These are phyloP conservation scores for Esteya vermicola DNA, from an alignment of 2,329 filamentous ascomycete species.

Conservation along the genomic window DNA sequence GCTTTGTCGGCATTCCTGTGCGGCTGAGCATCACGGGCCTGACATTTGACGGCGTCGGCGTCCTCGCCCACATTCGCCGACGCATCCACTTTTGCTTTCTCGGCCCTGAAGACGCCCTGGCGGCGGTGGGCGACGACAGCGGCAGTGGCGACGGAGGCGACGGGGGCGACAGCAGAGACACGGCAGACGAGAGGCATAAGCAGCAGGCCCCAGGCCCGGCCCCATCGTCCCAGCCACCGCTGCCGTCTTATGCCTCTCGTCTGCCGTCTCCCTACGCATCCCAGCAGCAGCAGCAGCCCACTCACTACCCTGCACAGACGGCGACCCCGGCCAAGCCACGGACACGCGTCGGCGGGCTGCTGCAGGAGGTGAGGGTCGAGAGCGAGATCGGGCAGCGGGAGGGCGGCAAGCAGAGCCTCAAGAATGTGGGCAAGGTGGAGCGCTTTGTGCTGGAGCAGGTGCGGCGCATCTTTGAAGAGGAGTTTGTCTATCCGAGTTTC, in stretches of 20 bases:
- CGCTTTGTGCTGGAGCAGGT: conserved; percentile 95
- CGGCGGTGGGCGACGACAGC: conserved; percentile 44
- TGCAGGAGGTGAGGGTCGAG: conserved; percentile 91
- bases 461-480: conserved; percentile 91
- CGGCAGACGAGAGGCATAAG: conserved; percentile 19
- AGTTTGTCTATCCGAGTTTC: conserved; percentile 96
- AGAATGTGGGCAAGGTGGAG: conserved; percentile 98
- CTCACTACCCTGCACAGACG: background rate
- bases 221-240: background rate
- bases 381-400: conserved; percentile 94
- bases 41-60: conserved; percentile 87
- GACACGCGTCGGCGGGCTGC: conserved; percentile 49
- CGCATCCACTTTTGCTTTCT: conserved; percentile 89
- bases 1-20: conserved; percentile 89
- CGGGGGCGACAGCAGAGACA: conserved; percentile 8
- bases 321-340: background rate
- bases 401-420: conserved; percentile 83
- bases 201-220: conserved; percentile 1
- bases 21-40: conserved; percentile 91
- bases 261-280: background rate
- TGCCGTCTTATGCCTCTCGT: background rate
- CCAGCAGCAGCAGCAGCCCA: background rate
- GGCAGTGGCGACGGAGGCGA: conserved; percentile 12
- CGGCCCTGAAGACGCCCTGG: conserved; percentile 76
- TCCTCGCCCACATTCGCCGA: conserved; percentile 80